Conservation (phyloP, 345 rosid species). For the Carallia brachiata region DNA sequence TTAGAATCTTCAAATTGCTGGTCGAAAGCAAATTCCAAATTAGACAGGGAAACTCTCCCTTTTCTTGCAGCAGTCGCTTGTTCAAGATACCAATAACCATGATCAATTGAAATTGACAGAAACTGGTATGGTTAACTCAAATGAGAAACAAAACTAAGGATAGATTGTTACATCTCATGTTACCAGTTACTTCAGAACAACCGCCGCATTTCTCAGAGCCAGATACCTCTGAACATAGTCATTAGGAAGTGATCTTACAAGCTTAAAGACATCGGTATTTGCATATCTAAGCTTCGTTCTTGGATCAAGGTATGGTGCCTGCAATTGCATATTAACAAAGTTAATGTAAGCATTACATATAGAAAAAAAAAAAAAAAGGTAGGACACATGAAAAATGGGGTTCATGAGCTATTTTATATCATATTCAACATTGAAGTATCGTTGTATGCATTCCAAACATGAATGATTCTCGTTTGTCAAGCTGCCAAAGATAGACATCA, state of each 20-base stretch:
- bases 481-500: background rate
- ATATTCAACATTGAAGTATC: too few relatives aligned
- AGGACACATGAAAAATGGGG: background rate
- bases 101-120: too few relatives aligned
- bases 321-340: conserved; percentile 38
- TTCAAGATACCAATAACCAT: too few relatives aligned
- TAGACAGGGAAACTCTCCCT: too few relatives aligned
- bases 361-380: background rate
- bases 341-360: background rate
- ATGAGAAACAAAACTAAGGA: too few relatives aligned
- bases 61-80: too few relatives aligned
- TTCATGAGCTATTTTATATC: background rate
- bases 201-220: conserved; percentile 79
- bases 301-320: conserved; percentile 89
- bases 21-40: too few relatives aligned
- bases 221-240: conserved; percentile 80
- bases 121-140: too few relatives aligned
- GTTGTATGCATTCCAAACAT: too few relatives aligned
- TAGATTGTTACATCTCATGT: too few relatives aligned
- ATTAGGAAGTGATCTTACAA: conserved; percentile 71
- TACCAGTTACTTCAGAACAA: conserved; percentile 53
- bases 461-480: too few relatives aligned
- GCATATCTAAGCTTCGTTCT: conserved; percentile 82
- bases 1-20: too few relatives aligned
- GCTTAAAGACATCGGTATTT: conserved; percentile 72